phyloP scores from a whole-genome alignment of 352 stramenopile genomes.

The Globisporangium spinosum region DNA sequence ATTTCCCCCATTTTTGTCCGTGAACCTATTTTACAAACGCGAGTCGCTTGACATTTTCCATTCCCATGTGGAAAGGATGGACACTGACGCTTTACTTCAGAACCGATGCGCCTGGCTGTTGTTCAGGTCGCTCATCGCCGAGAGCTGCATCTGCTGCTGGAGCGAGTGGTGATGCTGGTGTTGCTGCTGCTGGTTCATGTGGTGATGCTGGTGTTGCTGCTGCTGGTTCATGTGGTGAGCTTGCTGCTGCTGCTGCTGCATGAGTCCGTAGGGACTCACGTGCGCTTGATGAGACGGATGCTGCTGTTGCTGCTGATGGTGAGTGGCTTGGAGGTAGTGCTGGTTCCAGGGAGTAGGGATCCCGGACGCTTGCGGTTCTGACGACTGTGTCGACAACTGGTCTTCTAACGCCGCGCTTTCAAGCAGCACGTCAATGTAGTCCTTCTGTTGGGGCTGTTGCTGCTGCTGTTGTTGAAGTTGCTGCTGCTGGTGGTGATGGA shows the following conservation, averaged over 20 bases:
- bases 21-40: conserved; percentile 13
- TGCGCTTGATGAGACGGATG: conserved; percentile 9
- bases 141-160: conserved; percentile 29
- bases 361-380: conserved; percentile 22
- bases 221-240: conserved; percentile 8
- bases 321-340: not conserved
- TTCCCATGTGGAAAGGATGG: not conserved
- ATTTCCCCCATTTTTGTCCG: not conserved
- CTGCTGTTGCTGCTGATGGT: conserved; percentile 7
- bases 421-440: conserved; percentile 60
- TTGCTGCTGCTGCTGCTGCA: conserved; percentile 6
- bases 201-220: conserved; percentile 3
- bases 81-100: not conserved
- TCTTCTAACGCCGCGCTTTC: conserved; percentile 56
- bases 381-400: conserved; percentile 31
- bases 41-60: not conserved
- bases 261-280: conserved; percentile 5
- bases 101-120: conserved; percentile 20
- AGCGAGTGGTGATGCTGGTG: conserved; percentile 3
- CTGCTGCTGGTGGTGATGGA: conserved; percentile 10
- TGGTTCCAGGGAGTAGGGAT: conserved; percentile 8
- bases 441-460: conserved; percentile 27
- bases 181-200: conserved; percentile 8
- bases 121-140: conserved; percentile 28
- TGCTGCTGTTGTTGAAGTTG: conserved; percentile 18